Evolutionary conservation across 495 filamentous ascomycete genomes (phyloP), one percentile per base, ranked within the genome.

Genomic region (Aspergillus panamensis): DNA sequence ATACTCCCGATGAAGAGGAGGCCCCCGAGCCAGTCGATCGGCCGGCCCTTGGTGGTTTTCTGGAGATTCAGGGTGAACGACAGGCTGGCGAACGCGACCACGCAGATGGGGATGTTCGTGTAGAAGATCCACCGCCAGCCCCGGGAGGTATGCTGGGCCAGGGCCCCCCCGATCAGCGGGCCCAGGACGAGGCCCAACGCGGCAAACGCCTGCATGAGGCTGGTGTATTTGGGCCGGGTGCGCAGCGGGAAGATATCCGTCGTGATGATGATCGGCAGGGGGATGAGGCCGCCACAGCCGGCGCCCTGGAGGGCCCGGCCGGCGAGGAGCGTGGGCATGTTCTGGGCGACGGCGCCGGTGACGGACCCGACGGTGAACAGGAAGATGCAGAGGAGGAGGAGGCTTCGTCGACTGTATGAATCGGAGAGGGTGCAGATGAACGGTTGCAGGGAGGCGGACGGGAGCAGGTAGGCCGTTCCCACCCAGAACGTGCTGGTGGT

Each of bases 401-500:
- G 42, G 7, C 16, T 21, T 1, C 42, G 42, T 20, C 42, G 42
- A n/a, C 42, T 45, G 42, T 45, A 45, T 1, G 42, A 45, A 20
- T 45, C 42, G n/a, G 42, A 45, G 42, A 45, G 42, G 1, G 42
- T 45, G 42, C 42, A 45, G n/a, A 45, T 45, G 16, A 45, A 45
- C 3, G 42, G 42, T 10, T 45, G 42, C 16, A 45, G 42, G 4
- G 42, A 13, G 19, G 42, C 42, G 7, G 42, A 45, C 1, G 42
- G 42, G 42, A 45, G 42, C n/a, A 45, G 42, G n/a, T 45, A 45
- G 1, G 42, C 42, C 1, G 42, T 45, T 17, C 42, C 42, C n/a
- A 45, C 42, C 42, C 42, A 45, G 42, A 45, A 45, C 14, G 42
- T 45, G 42, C 42, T 45, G n/a, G 42, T 45, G n/a, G 42, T 45